phyloP scores from a whole-genome alignment of 169 alveolate genomes.

The Plasmodium adleri region DNA sequence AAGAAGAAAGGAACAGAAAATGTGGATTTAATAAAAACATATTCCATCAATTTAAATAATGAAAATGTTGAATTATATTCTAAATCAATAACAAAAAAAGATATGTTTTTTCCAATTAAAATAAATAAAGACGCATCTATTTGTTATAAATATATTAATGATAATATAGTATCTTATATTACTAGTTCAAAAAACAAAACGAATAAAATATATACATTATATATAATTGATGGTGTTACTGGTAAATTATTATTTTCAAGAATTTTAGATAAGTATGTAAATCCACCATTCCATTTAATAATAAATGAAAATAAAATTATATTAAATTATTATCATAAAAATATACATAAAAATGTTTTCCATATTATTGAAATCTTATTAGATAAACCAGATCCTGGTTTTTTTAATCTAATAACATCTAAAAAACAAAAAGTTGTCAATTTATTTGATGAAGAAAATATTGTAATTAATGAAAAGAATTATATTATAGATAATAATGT shows the following conservation, averaged over 20 bases:
- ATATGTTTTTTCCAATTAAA: slow-evolving; percentile 64
- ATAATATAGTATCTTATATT: slow-evolving; percentile 61
- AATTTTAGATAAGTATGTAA: slow-evolving; percentile 43
- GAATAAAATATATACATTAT: slow-evolving; percentile 27
- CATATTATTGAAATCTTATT: slow-evolving; percentile 48
- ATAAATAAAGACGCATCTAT: slow-evolving; percentile 76
- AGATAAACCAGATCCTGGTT: slow-evolving; percentile 71
- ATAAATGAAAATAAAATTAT: slow-evolving; percentile 66
- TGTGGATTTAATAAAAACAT: slow-evolving; percentile 30
- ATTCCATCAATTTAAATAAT: slow-evolving; percentile 39
- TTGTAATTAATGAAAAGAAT: slow-evolving; percentile 63
- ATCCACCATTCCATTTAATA: slow-evolving; percentile 61
- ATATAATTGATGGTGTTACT: slow-evolving; percentile 61
- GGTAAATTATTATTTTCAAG: slow-evolving; percentile 41
- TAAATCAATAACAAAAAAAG: slow-evolving; percentile 62
- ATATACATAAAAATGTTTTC: slow-evolving; percentile 50
- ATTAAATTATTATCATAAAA: slow-evolving; percentile 32
- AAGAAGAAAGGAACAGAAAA: background rate
- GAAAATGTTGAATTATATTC: slow-evolving; percentile 44
- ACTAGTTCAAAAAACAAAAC: slow-evolving; percentile 12
- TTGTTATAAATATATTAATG: slow-evolving; percentile 61
- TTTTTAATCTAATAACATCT: slow-evolving; percentile 51
- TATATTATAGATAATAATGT: slow-evolving; percentile 67
- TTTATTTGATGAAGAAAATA: slow-evolving; percentile 56
- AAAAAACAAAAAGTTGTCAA: slow-evolving; percentile 67